Base-by-base conservation (phyloP, 1,284 basidiomycete genomes). In the Ceratobasidium sp. region DNA sequence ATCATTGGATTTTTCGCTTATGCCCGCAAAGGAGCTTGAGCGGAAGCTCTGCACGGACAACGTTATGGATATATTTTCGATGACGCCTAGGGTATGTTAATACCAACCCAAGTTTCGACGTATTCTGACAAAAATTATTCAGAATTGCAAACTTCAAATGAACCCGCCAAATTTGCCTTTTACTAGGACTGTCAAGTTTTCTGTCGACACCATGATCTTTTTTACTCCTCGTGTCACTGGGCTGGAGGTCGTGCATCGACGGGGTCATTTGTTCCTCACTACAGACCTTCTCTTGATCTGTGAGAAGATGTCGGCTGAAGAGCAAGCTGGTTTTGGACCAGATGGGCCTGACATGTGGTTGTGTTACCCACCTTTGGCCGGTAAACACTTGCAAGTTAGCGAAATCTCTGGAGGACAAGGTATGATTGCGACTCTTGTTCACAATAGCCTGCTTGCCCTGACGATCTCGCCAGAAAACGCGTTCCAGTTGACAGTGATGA, bases 61-160 rank as follows among this genome's bases (percentile, higher is more conserved):
- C 37, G 94, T 94, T 4, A 83, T 98, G 41, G 97, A 99, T 82
- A 91, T 99, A 59, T 99, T 99, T 81, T 94, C 94, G 0, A 97
- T 99, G 96, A 88, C 89, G 79, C 92, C 93, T 3, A 96, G 96
- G 88, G 96, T 94, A 78, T 75, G 85, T 83, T 2, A 29, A 69
- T 51, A 59, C 41, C 9, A 48, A 22, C 5, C 16, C 69, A 48
- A 64, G 22, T 54, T n/a, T 62, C 27, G 56, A 46, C 19, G 56
- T 39, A 29, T 6, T 14, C 27, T 49, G n/a, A 29, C 6, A 24
- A 11, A 27, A 54, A 46, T 14, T 65, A 74, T 76, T 51, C 81
- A 97, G 95, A 88, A 88, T 84, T 96, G 98, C 78, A 92, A 92
- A 77, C 85, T 99, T 65, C 96, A 98, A 84, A 96, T 99, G 83